Conservation (phyloP, 768 basidiomycete species). For the Agrocybe pediades region DNA sequence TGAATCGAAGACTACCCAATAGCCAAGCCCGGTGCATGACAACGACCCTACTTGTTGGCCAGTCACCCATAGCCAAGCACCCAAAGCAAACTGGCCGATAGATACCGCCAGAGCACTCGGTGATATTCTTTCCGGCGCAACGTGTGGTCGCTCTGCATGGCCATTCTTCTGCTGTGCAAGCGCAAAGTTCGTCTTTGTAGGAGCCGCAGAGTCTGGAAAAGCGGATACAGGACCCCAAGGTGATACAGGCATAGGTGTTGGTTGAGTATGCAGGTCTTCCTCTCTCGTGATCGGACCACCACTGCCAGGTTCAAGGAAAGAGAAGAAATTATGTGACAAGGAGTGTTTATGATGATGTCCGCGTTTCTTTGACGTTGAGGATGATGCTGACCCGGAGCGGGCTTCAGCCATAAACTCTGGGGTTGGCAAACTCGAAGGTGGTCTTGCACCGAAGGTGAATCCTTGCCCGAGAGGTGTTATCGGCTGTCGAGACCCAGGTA, state of each 20-base stretch:
- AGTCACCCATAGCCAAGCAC: constrained; percentile 81
- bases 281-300: constrained; percentile 11
- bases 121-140: constrained; percentile 3
- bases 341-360: constrained; percentile 96
- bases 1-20: constrained; percentile 95
- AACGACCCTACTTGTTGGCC: constrained; percentile 90
- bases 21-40: constrained; percentile 88
- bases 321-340: constrained; percentile 92
- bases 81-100: constrained; percentile 59
- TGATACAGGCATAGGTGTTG: constrained; percentile 62
- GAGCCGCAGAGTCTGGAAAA: constrained; percentile 24
- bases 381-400: constrained; percentile 16
- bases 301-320: constrained; percentile 84
- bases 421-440: constrained; percentile 35
- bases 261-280: constrained; percentile 54
- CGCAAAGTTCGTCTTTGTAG: constrained; percentile 15
- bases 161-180: constrained; percentile 8
- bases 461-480: constrained; percentile 47
- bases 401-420: constrained; percentile 27
- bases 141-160: not conserved
- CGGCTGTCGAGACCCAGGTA: constrained; percentile 39
- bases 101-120: constrained; percentile 26
- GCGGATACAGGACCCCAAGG: constrained; percentile 68
- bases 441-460: constrained; percentile 68
- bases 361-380: constrained; percentile 45